Base-by-base conservation (phyloP, 176 grass and related monocot species). In the Microstegium vimineum region DNA sequence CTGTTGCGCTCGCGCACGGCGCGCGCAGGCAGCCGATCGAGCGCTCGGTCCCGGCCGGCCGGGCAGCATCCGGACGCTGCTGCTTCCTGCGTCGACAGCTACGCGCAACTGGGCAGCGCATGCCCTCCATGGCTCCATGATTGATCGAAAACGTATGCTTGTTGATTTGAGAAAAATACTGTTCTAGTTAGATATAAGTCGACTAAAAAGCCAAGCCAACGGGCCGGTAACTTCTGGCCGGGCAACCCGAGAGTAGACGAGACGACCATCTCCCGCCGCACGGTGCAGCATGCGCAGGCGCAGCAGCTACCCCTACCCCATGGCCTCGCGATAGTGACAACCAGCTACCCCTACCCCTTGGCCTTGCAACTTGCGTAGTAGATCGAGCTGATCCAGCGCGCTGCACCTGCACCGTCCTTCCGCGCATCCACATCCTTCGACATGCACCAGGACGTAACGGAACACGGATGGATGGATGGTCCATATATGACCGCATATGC, bases 341-440 rank as follows among this genome's bases (percentile, higher is more conserved):
- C 69, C 59, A 86, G 23, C 76, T 13, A 61, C n/a, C n/a, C n/a
- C n/a, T n/a, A n/a, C n/a, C n/a, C n/a, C n/a, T n/a, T n/a, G n/a
- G n/a, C n/a, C n/a, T n/a, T n/a, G n/a, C n/a, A n/a, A n/a, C n/a
- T n/a, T n/a, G n/a, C n/a, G 18, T 2, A 13, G 22, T 74, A 81
- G 78, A 69, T 68, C 35, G 60, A 28, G 47, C 71, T 14, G 41
- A 81, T 76, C 84, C 69, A 68, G 61, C 47, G n/a, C n/a, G 45
- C 18, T 4, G 16, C 64, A 5, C 17, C 65, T 42, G 60, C 75
- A 35, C 10, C 18, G 15, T 14, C 36, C 75, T n/a, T 11, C n/a
- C 14, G 45, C 70, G 41, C 86, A 66, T 83, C 80, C 74, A 34
- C 56, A 15, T 65, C 79, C 68, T 62, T 72, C 1, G 57, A 43